Conservation (phyloP, 2,329 filamentous ascomycete genomes). For the Leptographium lundbergii region DNA sequence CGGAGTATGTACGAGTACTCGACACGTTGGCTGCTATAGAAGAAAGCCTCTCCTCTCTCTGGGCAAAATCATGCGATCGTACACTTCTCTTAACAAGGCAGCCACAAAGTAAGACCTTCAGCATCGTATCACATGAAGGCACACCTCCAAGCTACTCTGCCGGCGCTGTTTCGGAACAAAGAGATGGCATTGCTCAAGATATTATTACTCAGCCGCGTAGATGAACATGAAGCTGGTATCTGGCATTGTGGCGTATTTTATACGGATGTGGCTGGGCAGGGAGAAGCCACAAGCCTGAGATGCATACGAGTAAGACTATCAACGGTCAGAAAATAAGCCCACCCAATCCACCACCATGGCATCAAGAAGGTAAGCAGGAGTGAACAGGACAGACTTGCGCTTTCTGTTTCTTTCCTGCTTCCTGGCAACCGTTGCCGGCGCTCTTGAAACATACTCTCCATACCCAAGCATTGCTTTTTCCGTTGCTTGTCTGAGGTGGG, state of each 20-base stretch:
- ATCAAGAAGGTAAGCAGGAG: background rate
- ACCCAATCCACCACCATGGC: background rate
- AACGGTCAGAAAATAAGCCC: background rate
- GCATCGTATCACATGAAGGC: background rate
- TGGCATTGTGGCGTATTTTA: background rate
- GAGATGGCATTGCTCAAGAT: background rate
- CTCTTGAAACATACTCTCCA: background rate
- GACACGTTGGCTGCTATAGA: background rate
- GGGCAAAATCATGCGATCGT: background rate
- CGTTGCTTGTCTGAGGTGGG: constrained; percentile 5
- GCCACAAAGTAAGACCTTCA: too few relatives aligned
- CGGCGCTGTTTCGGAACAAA: background rate
- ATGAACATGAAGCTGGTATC: background rate
- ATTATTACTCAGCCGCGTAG: background rate
- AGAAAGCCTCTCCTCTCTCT: background rate
- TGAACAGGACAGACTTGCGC: background rate
- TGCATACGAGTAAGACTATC: background rate
- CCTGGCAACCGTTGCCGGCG: background rate
- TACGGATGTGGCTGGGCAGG: background rate
- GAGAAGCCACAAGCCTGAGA: background rate
- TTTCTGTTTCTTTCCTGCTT: background rate
- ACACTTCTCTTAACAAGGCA: background rate
- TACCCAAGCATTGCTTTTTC: background rate
- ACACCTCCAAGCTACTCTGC: background rate
- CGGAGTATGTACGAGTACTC: background rate